Evolutionary conservation across 768 basidiomycete species (phyloP).

Genomic region (Mycena alexandri): DNA sequence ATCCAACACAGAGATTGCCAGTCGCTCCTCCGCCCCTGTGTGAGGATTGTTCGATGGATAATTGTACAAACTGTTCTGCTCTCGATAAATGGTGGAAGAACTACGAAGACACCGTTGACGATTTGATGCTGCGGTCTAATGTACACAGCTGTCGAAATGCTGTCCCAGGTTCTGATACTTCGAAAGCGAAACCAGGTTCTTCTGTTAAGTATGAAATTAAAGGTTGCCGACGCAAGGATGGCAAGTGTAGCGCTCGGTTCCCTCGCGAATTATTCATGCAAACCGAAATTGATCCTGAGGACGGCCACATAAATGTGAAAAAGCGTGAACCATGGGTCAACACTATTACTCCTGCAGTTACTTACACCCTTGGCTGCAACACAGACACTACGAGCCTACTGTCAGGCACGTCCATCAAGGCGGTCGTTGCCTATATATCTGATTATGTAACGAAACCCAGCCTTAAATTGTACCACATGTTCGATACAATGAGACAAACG

Average conservation of each 20-base stretch:
- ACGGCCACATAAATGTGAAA: conserved; percentile 44
- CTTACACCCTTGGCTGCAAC: conserved; percentile 48
- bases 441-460: conserved; percentile 46
- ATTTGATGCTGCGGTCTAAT: background rate
- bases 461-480: conserved; percentile 48
- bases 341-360: conserved; percentile 39
- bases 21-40: background rate
- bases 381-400: conserved; percentile 48
- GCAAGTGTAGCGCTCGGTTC: conserved; percentile 2
- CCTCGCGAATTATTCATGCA: conserved; percentile 6
- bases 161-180: too few species aligned
- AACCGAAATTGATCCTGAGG: conserved; percentile 36
- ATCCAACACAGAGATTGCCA: conserved; percentile 1
- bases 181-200: too few species aligned
- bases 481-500: conserved; percentile 20
- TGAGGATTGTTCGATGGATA: background rate
- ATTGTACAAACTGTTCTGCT: background rate
- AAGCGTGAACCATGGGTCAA: conserved; percentile 49
- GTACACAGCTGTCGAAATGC: background rate
- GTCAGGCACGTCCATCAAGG: conserved; percentile 51
- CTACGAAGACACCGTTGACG: background rate
- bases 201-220: too few species aligned
- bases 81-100: background rate
- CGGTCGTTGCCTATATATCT: conserved; percentile 49
- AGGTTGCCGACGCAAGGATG: too few species aligned